These are phyloP conservation scores for Nemania sp. DNA, from an alignment of 2,329 filamentous ascomycete genomes.

Conservation along the genomic window DNA sequence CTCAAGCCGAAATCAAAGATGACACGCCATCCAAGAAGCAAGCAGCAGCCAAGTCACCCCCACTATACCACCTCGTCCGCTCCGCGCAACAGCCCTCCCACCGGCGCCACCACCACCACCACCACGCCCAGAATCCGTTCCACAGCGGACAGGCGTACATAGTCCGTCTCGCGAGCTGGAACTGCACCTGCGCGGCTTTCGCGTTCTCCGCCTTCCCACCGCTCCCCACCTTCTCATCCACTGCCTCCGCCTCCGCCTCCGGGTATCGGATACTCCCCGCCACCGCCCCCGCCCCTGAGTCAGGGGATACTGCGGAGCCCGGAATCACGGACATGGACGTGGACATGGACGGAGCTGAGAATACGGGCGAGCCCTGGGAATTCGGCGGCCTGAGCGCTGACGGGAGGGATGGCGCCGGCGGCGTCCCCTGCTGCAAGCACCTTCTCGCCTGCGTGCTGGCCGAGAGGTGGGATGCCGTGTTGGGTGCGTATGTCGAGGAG, in stretches of 20 bases:
- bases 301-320: conserved; percentile 11
- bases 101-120: conserved; percentile 35
- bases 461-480: conserved; percentile 63
- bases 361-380: conserved; percentile 31
- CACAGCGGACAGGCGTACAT: conserved; percentile 56
- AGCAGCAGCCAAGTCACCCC: not conserved
- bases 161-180: conserved; percentile 78
- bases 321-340: conserved; percentile 13
- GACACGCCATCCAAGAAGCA: not conserved
- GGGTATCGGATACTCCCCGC: conserved; percentile 8
- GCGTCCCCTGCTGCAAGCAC: conserved; percentile 79
- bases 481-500: conserved; percentile 62
- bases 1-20: not conserved
- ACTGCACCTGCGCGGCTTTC: conserved; percentile 88
- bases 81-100: conserved; percentile 52
- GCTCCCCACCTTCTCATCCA: not conserved
- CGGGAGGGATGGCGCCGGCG: conserved; percentile 35
- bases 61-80: conserved; percentile 64
- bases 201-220: conserved; percentile 69
- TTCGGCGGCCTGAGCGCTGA: conserved; percentile 45
- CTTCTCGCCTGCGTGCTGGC: conserved; percentile 80
- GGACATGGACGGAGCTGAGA: conserved; percentile 2
- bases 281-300: not conserved
- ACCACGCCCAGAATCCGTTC: conserved; percentile 12
- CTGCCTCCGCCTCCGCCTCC: not conserved